These are phyloP conservation scores for Penicillium glabrum DNA, from an alignment of 2,329 filamentous ascomycete species.

Conservation along the genomic window DNA sequence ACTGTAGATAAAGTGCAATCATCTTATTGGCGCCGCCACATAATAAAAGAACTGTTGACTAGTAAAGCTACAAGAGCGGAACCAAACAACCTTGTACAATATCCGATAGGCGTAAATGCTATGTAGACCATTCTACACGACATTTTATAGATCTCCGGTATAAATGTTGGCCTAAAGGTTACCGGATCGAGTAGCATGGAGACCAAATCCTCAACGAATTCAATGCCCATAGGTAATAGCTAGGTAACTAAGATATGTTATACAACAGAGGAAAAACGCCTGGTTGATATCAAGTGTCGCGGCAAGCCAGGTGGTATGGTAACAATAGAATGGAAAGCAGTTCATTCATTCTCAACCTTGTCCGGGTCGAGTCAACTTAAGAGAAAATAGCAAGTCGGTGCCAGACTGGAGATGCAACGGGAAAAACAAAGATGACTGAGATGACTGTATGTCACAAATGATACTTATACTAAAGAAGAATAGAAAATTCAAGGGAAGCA, in stretches of 20 bases:
- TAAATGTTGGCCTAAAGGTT: background rate
- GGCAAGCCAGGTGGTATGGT: background rate
- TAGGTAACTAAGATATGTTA: background rate
- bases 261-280: background rate
- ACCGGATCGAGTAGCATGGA: background rate
- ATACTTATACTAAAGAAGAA: conserved; percentile 13
- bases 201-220: background rate
- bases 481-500: background rate
- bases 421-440: conserved; percentile 1
- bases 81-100: background rate
- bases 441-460: conserved; percentile 10
- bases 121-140: background rate
- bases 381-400: conserved; percentile 3
- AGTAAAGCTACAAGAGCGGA: background rate
- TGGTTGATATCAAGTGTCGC: background rate
- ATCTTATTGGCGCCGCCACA: conserved; percentile 1
- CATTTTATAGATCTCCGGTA: background rate
- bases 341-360: conserved; percentile 1
- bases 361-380: background rate
- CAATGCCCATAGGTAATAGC: background rate
- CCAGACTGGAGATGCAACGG: conserved; percentile 6
- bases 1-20: conserved; percentile 20
- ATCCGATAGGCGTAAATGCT: background rate
- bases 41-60: conserved; percentile 7
- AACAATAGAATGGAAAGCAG: background rate